Base-by-base conservation (phyloP, 495 filamentous ascomycete genomes). In the Lasiosphaeria miniovina region DNA sequence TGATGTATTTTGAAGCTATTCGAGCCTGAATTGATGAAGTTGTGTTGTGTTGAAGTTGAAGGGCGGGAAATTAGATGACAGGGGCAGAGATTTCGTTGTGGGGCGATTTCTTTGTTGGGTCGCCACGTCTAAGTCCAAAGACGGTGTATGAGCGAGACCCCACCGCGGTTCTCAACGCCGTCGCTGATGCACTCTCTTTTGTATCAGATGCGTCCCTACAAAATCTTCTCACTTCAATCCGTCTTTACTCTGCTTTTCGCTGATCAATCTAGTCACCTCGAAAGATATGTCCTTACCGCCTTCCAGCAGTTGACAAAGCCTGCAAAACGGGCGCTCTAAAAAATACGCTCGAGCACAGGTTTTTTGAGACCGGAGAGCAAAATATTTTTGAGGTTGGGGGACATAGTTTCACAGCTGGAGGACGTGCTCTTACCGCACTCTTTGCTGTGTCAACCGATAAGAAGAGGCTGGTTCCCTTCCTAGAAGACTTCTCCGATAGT, bases 391-490 rank as follows among this genome's bases (percentile, higher is more conserved):
- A 45, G 12, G 41, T 12, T 45, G 41, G 41, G 15, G 41, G 41
- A 45, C 41, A 12, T 45, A 45, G 11, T 45, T n/a, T 45, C 12
- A 45, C 4, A n/a, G 41, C 41, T 45, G 41, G 41, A 45, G 12
- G 12, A 45, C 41, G 41, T 45, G 15, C 41, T 45, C 41, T 45
- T n/a, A n/a, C 41, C 41, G 41, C 12, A 45, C 6, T 45, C 41
- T 45, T 45, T 45, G 41, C 41, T 45, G 41, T 45, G 12, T 45
- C 41, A 45, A 45, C 41, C 41, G 41, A 45, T n/a, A 45, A 45
- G 4, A 45, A 45, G 41, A 45, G 11, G 41, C 12, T 45, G 15
- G 41, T 45, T 10, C 41, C 41, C 41, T 14, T 45, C 41, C 41
- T 45, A 45, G 15, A 45, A 45, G 41, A 45, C 11, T 4, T 45